Base-by-base conservation (phyloP, 352 stramenopile species). In the Achlya hypogyna region DNA sequence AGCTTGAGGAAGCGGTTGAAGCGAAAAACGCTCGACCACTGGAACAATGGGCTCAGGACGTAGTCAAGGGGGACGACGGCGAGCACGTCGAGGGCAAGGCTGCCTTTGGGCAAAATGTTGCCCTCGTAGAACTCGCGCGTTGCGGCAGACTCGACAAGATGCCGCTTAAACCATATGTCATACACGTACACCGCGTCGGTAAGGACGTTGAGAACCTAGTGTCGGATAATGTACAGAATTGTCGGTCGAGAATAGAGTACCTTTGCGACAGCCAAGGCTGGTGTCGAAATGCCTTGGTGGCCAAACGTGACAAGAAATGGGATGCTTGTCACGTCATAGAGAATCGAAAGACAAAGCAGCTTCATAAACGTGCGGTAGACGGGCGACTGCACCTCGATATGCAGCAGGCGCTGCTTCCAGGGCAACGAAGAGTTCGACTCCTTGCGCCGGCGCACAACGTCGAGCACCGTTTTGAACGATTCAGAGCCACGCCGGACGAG, bases 231-330 rank as follows among this genome's bases (percentile, higher is more conserved):
- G 47, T 14, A n/a, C n/a, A n/a, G n/a, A n/a, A n/a, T n/a, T n/a
- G n/a, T n/a, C n/a, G 34, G 14, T 6, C 6, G 34, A 42, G 14
- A 42, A 42, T 42, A 42, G 6, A 42, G 38, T 9, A 45, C 82
- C 5, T 56, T 70, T 1, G 81, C 18, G 1, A 74, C 4, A 43
- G 88, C 79, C 1, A 88, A 63, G 0, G 54, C 28, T 1, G 65
- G 32, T n/a, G 8, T 35, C 8, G 35, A 58, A 51, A 79, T 83
- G 4, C 77, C 79, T 63, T 89, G 77, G 49, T 84, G 88, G 54
- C 84, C 70, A 54, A 92, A 86, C 32, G 81, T 82, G 42, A 92
- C 72, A 0, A 82, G 78, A 9, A 89, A 71, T 12, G 80, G 81
- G 4, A 90, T 63, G 14, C 75, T 86, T 25, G 79, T 16, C 31